phyloP scores from a whole-genome alignment of 257 asterid species.

The Ophiorrhiza pumila region DNA sequence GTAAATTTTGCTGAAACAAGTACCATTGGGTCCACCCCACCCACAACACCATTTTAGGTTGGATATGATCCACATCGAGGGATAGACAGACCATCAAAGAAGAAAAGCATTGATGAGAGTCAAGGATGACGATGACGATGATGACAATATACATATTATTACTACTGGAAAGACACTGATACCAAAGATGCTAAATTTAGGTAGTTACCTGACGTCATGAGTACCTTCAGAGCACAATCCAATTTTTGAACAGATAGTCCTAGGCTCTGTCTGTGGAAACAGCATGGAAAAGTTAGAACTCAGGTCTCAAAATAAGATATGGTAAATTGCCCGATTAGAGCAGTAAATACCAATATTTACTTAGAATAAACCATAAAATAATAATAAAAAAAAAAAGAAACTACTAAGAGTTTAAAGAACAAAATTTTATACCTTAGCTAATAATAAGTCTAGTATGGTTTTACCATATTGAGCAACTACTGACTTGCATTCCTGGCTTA shows the following conservation, averaged over 20 bases:
- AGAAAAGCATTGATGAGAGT: neutral
- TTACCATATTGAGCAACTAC: constrained; percentile 62
- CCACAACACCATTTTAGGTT: neutral
- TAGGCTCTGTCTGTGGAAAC: constrained; percentile 49
- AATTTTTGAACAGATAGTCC: constrained; percentile 55
- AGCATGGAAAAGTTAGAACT: constrained; percentile 13
- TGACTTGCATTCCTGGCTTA: constrained; percentile 85
- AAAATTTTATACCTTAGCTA: constrained; percentile 45
- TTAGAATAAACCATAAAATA: neutral
- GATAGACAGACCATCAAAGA: neutral
- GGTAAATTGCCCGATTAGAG: constrained; percentile 13
- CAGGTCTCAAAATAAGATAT: constrained; percentile 1
- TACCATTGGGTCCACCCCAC: neutral
- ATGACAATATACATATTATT: neutral
- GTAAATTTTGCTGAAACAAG: neutral
- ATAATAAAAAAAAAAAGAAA: neutral
- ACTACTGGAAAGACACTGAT: neutral
- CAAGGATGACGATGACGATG: neutral
- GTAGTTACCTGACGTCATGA: constrained; percentile 51
- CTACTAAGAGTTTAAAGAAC: neutral
- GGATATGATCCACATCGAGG: too few species aligned
- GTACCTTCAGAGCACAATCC: constrained; percentile 64
- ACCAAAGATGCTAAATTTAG: constrained; percentile 3
- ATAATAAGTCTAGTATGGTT: constrained; percentile 57
- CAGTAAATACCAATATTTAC: neutral